Base-by-base conservation (phyloP, 805 yeast species). In the Saccharomycopsis sp. region DNA sequence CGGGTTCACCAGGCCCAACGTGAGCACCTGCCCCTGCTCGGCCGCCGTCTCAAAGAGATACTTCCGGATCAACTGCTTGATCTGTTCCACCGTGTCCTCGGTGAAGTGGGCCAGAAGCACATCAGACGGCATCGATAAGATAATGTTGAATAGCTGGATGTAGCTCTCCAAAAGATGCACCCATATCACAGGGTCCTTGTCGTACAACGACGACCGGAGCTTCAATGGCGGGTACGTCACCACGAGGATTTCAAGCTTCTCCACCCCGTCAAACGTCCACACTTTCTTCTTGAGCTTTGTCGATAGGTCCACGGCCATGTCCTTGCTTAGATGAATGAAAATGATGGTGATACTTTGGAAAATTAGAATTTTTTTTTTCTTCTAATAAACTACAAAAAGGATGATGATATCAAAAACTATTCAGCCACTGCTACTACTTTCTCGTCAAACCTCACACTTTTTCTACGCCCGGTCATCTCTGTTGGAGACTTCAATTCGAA, bases 161-260 rank as follows among this genome's bases (percentile, higher is more conserved):
- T 80, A 82, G 3, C 73, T 72, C 49, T 79, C 84, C 13, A 82
- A 58, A 16, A 80, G 59, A 55, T 80, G 86, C 3, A 72, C 80
- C 87, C 89, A 82, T 6, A 82, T 82, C 17, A 82, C 87, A 0
- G 94, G 94, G 54, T 82, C 94, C 46, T 75, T 81, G 53, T 82
- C 92, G 5, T 80, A 77, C 54, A 82, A 62, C n/a, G 85, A 75
- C 0, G 88, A 81, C 26, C 92, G 64, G 20, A 82, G 66, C 46
- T 72, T 71, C 59, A 81, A 80, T 1, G 88, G 87, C 6, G 92
- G 92, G 45, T 75, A 82, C 19, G 72, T 69, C 15, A 82, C 80
- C 6, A 80, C 70, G 2, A 84, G 84, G 21, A 47, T 38, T 12
- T 40, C 46, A 7, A 38, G 10, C 13, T 21, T 30, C 13, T 47